These are phyloP conservation scores for Gamarada debralockiae DNA, from an alignment of 495 filamentous ascomycete species.

Conservation along the genomic window DNA sequence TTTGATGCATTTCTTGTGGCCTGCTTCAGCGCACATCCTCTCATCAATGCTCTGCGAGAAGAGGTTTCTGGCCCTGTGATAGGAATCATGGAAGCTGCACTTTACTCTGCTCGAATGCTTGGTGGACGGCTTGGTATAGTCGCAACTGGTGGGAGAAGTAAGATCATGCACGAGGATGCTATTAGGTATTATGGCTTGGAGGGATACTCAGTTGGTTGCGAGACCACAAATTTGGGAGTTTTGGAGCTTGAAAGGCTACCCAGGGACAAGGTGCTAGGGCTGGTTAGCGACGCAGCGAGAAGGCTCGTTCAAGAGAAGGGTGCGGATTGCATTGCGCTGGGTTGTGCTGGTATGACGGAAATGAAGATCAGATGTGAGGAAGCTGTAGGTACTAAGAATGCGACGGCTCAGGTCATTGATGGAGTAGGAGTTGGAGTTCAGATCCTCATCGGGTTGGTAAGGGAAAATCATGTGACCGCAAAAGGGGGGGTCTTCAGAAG, in stretches of 20 bases:
- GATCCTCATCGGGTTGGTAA: constrained; percentile 27
- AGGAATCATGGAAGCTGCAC: constrained; percentile 46
- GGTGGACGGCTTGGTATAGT: constrained; percentile 39
- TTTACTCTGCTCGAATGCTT: constrained; percentile 34
- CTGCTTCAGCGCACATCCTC: constrained; percentile 46
- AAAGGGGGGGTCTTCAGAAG: constrained; percentile 34
- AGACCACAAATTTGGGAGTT: constrained; percentile 35
- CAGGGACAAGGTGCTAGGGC: constrained; percentile 33
- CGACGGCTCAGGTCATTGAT: constrained; percentile 31
- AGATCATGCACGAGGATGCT: constrained; percentile 36
- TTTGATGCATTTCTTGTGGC: constrained; percentile 47
- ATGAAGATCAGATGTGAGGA: constrained; percentile 39
- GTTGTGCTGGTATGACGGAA: constrained; percentile 47
- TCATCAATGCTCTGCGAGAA: constrained; percentile 44
- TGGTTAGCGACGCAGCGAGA: constrained; percentile 34
- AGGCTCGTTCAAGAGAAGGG: constrained; percentile 34
- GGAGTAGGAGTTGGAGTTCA: constrained; percentile 30
- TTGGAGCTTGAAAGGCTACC: constrained; percentile 37
- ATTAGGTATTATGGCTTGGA: constrained; percentile 36
- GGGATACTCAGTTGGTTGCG: constrained; percentile 36
- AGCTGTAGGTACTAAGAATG: constrained; percentile 32
- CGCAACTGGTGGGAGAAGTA: constrained; percentile 34
- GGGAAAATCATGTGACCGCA: constrained; percentile 31
- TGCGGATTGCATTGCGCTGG: constrained; percentile 41
- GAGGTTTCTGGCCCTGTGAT: constrained; percentile 39